phyloP scores from a whole-genome alignment of 2,329 filamentous ascomycete species.

The Ceratocystis lukuohia region DNA sequence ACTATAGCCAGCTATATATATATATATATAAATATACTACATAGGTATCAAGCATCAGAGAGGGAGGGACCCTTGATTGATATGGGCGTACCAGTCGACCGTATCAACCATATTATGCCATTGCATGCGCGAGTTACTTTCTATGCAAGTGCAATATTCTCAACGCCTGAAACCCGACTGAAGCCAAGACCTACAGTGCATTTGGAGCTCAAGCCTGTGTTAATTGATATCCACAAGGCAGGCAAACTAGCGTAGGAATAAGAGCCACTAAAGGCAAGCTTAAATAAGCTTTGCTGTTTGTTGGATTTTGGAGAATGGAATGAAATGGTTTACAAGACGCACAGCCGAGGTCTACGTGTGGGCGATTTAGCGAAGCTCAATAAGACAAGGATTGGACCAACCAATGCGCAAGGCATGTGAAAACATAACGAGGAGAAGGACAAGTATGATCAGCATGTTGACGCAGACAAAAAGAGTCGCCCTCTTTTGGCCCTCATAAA shows the following conservation, averaged over 20 bases:
- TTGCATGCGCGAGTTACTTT: too few relatives aligned
- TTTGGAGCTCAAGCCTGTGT: neutral
- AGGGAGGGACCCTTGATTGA: neutral
- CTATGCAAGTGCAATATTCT: too few relatives aligned
- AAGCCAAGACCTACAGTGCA: neutral
- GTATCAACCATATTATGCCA: too few relatives aligned
- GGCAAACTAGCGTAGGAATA: neutral
- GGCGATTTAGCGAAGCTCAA: neutral
- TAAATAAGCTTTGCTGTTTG: neutral
- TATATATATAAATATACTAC: neutral
- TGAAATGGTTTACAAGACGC: neutral
- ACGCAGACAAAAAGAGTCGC: neutral
- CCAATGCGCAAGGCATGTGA: neutral
- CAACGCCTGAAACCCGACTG: neutral
- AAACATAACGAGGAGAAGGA: neutral
- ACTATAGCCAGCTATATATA: neutral
- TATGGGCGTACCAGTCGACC: neutral
- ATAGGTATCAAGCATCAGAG: neutral
- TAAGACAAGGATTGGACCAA: neutral
- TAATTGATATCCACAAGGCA: neutral
- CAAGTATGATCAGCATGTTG: neutral
- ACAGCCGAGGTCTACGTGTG: constrained; percentile 4
- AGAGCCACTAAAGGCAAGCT: neutral
- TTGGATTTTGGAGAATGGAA: neutral
- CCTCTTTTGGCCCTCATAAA: neutral